Percentiles rank a stretch among this genome's conserved stretches.
These are phyloP conservation scores for Trametes cingulata DNA, from an alignment of 768 basidiomycete species.

Conservation along the genomic window DNA sequence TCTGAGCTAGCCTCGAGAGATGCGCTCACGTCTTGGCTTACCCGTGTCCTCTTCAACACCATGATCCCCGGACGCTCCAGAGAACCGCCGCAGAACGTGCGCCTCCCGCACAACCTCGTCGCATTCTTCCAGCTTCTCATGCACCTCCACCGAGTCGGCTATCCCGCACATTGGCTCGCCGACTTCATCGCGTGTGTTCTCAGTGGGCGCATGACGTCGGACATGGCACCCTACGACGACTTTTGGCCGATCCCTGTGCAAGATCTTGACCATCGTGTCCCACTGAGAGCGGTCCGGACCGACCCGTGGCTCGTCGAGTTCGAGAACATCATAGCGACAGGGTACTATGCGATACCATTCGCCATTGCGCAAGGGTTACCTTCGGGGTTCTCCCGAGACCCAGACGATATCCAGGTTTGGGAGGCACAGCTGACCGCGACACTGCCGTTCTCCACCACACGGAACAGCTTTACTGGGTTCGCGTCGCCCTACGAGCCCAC, in stretches of 20 bases:
- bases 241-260: constrained; percentile 31
- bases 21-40: constrained; percentile 37
- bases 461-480: not conserved
- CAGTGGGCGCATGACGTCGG: constrained; percentile 29
- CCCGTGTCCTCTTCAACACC: constrained; percentile 34
- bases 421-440: not conserved
- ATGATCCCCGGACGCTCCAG: constrained; percentile 29
- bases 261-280: constrained; percentile 19
- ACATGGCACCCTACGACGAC: constrained; percentile 31
- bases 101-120: constrained; percentile 38
- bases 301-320: constrained; percentile 30
- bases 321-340: constrained; percentile 25
- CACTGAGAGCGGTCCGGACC: constrained; percentile 16
- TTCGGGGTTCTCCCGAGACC: constrained; percentile 15
- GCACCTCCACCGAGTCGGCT: constrained; percentile 36
- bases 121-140: constrained; percentile 36
- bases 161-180: constrained; percentile 40
- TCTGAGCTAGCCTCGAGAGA: constrained; percentile 28
- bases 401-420: constrained; percentile 18
- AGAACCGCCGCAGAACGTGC: constrained; percentile 29
- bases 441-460: not conserved
- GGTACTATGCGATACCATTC: constrained; percentile 25
- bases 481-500: constrained; percentile 5
- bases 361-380: constrained; percentile 10
- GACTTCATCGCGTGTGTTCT: constrained; percentile 33